Base-by-base conservation (phyloP, 768 basidiomycete genomes). In the Favolaschia claudopus region DNA sequence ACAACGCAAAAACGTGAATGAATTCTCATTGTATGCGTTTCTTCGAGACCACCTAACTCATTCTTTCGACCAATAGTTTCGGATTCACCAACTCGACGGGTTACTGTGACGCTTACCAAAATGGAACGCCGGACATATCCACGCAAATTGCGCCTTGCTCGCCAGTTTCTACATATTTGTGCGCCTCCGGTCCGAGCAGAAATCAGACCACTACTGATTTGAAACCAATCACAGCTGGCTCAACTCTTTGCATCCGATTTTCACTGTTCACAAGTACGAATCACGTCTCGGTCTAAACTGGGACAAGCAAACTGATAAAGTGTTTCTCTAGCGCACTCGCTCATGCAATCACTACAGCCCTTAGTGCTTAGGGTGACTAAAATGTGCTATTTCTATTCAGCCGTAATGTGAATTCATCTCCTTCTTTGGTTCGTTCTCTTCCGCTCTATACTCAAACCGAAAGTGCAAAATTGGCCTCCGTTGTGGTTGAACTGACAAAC, bases 151-250 rank as follows among this genome's bases (percentile, higher is more conserved):
- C 77, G 7, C 81, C 82, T 3, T 89, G 85, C 67, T 86, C 85
- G 14, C 87, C 87, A 3, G 86, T 85, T 27, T 85, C 83, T 19
- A 87, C 76, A 43, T 88, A 88, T 68, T 88, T 89, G 86, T 87
- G 67, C 17, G 29, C 15, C 1, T n/a, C 29, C 28, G 7, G 44
- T 24, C 19, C 14, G 34, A n/a, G 27, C 7, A 4, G 14, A 25
- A 17, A 4, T 7, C 8, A 5, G n/a, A 33, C n/a, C n/a, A n/a
- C n/a, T n/a, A 38, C 15, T 46, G 28, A 19, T 39, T 39, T 50
- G 5, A 50, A n/a, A 12, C 32, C 22, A 9, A 1, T 19, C 37
- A 15, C 55, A 87, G 85, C 73, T 88, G 86, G 86, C 66, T 88
- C 43, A 87, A 88, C 67, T 68, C 76, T 3, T 72, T 89, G 36